These are phyloP conservation scores for Podaxis sp. DNA, from an alignment of 768 basidiomycete genomes.

Conservation along the genomic window DNA sequence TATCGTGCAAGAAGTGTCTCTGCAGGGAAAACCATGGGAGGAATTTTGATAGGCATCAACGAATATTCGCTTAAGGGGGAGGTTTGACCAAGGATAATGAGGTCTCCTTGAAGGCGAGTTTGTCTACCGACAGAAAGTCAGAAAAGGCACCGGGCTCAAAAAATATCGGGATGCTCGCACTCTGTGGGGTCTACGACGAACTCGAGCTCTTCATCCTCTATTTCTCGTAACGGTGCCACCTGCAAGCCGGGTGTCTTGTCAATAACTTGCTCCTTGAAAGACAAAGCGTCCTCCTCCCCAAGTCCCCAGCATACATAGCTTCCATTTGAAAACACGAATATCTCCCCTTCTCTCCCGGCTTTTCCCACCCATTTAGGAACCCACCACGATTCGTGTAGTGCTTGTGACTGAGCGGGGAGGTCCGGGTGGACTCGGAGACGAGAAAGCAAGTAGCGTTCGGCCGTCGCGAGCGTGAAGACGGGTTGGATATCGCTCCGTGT, in stretches of 20 bases:
- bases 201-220: slow-evolving; percentile 88
- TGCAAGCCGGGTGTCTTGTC: slow-evolving; percentile 49
- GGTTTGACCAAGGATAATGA: slow-evolving; percentile 81
- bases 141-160: not conserved
- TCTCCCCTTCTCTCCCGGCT: slow-evolving; percentile 62
- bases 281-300: slow-evolving; percentile 65
- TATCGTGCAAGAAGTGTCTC: slow-evolving; percentile 84
- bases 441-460: slow-evolving; percentile 74
- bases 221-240: slow-evolving; percentile 57
- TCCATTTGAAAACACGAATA: slow-evolving; percentile 87
- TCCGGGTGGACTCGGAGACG: slow-evolving; percentile 48
- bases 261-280: slow-evolving; percentile 64
- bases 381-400: slow-evolving; percentile 78
- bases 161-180: slow-evolving; percentile 31
- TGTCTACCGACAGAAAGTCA: slow-evolving; percentile 38
- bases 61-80: slow-evolving; percentile 52
- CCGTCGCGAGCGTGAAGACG: slow-evolving; percentile 82
- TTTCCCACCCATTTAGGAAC: slow-evolving; percentile 59
- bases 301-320: slow-evolving; percentile 91
- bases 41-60: slow-evolving; percentile 38
- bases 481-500: slow-evolving; percentile 76
- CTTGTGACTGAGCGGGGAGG: slow-evolving; percentile 50
- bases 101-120: slow-evolving; percentile 86
- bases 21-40: slow-evolving; percentile 54
- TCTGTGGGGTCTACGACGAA: slow-evolving; percentile 89